Conservation (phyloP, 352 stramenopile genomes). For the Paralagenidium karlingii region DNA sequence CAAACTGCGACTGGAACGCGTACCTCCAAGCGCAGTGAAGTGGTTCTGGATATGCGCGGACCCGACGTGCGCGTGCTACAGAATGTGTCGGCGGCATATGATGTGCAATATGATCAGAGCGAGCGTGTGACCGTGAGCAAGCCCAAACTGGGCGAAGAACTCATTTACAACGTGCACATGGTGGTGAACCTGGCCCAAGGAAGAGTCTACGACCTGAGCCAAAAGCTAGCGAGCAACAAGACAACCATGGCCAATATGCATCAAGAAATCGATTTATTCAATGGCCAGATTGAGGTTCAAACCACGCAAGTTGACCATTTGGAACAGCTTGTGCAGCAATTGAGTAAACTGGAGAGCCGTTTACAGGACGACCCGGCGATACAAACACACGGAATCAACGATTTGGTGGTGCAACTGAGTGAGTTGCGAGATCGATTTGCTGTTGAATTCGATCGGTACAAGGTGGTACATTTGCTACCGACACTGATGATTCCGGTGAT, state of each 20-base stretch:
- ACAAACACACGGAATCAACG: conserved; percentile 16
- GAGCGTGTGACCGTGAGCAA: conserved; percentile 14
- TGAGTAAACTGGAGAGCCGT: conserved; percentile 24
- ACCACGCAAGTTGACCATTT: conserved; percentile 30
- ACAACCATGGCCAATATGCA: conserved; percentile 35
- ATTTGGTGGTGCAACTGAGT: conserved; percentile 24
- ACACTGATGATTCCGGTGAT: conserved; percentile 53
- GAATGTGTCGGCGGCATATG: conserved; percentile 51
- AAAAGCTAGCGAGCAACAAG: conserved; percentile 44
- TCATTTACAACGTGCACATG: conserved; percentile 86
- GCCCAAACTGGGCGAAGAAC: conserved; percentile 80
- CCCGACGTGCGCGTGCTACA: conserved; percentile 64
- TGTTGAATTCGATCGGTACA: conserved; percentile 63
- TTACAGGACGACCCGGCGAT: conserved; percentile 7
- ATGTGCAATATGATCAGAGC: conserved; percentile 22
- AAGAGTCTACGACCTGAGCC: conserved; percentile 59
- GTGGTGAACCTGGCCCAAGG: conserved; percentile 77
- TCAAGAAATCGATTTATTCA: conserved; percentile 55
- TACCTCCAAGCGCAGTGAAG: conserved; percentile 39
- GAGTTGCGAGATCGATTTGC: conserved; percentile 30
- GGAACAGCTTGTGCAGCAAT: conserved; percentile 26
- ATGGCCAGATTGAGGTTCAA: conserved; percentile 41
- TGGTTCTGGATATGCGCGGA: conserved; percentile 84
- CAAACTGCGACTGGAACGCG: conserved; percentile 18
- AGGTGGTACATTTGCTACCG: conserved; percentile 50